Evolutionary conservation across 495 filamentous ascomycete genomes (phyloP).

Genomic region (Tuber umbilicatum): DNA sequence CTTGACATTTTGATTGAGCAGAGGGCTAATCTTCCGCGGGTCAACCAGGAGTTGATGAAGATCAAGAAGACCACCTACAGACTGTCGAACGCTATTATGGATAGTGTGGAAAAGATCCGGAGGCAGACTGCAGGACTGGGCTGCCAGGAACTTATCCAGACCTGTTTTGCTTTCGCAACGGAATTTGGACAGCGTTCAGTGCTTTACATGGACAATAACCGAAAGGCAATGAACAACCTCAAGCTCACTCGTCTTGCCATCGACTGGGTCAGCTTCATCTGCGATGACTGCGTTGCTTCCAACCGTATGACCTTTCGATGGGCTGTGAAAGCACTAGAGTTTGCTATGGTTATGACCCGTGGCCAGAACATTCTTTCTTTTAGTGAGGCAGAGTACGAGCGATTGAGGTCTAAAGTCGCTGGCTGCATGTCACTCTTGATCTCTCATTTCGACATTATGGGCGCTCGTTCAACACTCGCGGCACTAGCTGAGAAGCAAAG

Average conservation of each 20-base stretch:
- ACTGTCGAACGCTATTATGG: slow-evolving; percentile 98
- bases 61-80: slow-evolving; percentile 96
- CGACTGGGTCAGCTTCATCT: slow-evolving; percentile 96
- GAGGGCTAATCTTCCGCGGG: slow-evolving; percentile 83
- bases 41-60: slow-evolving; percentile 83
- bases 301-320: slow-evolving; percentile 94
- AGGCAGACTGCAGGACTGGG: slow-evolving; percentile 75
- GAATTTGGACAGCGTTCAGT: slow-evolving; percentile 94
- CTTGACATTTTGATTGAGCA: slow-evolving; percentile 85
- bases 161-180: slow-evolving; percentile 97
- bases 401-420: slow-evolving; percentile 76
- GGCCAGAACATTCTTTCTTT: slow-evolving; percentile 85
- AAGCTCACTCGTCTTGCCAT: slow-evolving; percentile 86
- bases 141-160: slow-evolving; percentile 93
- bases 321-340: slow-evolving; percentile 91
- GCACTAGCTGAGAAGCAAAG: slow-evolving; percentile 85
- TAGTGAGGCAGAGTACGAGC: slow-evolving; percentile 75
- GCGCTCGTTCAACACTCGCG: slow-evolving; percentile 82
- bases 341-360: slow-evolving; percentile 92
- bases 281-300: slow-evolving; percentile 91
- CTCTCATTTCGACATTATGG: slow-evolving; percentile 98
- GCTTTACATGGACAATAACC: slow-evolving; percentile 85
- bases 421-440: slow-evolving; percentile 97
- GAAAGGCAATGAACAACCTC: slow-evolving; percentile 91
- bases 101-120: slow-evolving; percentile 87